Percentiles rank a stretch among this genome's conserved stretches.
Evolutionary conservation across 1,284 basidiomycete species (phyloP).

Genomic region (Entoloma clypeatum): DNA sequence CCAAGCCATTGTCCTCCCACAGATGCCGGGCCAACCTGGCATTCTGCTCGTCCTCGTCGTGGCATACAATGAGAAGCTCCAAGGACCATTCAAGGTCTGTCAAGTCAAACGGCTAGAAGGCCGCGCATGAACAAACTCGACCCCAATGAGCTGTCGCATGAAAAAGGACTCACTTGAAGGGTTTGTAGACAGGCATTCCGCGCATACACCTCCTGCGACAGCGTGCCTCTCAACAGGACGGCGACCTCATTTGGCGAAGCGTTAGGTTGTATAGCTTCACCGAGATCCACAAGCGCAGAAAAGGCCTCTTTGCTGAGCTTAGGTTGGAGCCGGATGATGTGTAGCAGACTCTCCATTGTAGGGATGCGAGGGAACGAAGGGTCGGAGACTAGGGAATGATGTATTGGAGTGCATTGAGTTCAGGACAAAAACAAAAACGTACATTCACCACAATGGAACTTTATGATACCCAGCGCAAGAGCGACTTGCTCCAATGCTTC

Average conservation of each 20-base stretch:
- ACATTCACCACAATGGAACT: slow-evolving; percentile 87
- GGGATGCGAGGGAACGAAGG: slow-evolving; percentile 68
- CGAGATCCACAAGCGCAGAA: slow-evolving; percentile 78
- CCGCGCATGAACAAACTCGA: slow-evolving; percentile 8
- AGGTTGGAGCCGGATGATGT: slow-evolving; percentile 76
- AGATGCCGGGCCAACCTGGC: slow-evolving; percentile 76
- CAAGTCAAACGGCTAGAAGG: slow-evolving; percentile 82
- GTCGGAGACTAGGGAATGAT: slow-evolving; percentile 51
- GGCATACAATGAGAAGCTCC: slow-evolving; percentile 85
- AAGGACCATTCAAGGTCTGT: slow-evolving; percentile 94
- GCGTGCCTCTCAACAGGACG: slow-evolving; percentile 69
- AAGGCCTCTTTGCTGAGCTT: slow-evolving; percentile 86
- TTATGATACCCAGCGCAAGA: slow-evolving; percentile 81
- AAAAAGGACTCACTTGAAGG: slow-evolving; percentile 62
- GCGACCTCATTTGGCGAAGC: slow-evolving; percentile 62
- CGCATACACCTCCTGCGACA: slow-evolving; percentile 88
- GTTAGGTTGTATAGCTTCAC: slow-evolving; percentile 74
- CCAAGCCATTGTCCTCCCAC: slow-evolving; percentile 97
- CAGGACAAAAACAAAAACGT: slow-evolving; percentile 26
- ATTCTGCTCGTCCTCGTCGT: slow-evolving; percentile 93
- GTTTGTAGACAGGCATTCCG: slow-evolving; percentile 91
- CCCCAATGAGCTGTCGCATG: slow-evolving; percentile 1
- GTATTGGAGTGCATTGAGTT: neutral
- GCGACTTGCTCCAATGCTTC: slow-evolving; percentile 86
- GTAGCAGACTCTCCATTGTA: slow-evolving; percentile 72